A percentile compares a stretch with the other conserved stretches of the same genome.
Conservation (phyloP, 169 alveolate genomes). For the Cyclospora cayetanensis region DNA sequence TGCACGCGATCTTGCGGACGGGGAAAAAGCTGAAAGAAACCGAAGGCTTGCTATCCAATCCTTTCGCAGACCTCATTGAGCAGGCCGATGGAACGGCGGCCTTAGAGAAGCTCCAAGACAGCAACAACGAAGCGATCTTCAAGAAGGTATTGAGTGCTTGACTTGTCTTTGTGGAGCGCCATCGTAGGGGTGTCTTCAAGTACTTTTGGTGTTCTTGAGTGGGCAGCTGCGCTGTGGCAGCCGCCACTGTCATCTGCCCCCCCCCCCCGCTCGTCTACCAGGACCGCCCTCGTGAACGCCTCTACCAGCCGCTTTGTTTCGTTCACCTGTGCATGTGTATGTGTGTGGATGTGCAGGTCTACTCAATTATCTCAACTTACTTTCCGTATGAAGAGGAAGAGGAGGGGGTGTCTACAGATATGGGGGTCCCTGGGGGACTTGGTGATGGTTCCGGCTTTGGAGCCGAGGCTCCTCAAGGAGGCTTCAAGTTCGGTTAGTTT, state of each 20-base stretch:
- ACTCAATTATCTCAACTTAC: constrained; percentile 8
- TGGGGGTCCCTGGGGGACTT: constrained; percentile 26
- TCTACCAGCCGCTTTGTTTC: background rate
- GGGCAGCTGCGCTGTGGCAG: background rate
- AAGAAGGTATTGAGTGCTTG: constrained; percentile 65
- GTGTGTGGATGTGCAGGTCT: background rate
- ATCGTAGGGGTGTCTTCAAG: too few relatives aligned
- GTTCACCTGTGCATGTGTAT: background rate
- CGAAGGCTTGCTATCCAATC: background rate
- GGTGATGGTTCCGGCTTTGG: constrained; percentile 28
- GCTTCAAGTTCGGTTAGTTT: constrained; percentile 38
- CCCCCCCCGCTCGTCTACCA: background rate
- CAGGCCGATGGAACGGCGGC: constrained; percentile 72
- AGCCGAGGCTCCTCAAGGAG: constrained; percentile 55
- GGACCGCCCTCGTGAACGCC: background rate
- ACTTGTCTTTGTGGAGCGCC: too few relatives aligned
- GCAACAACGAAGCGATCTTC: constrained; percentile 71
- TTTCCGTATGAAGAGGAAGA: constrained; percentile 56
- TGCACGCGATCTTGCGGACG: constrained; percentile 89
- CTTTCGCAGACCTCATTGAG: constrained; percentile 44
- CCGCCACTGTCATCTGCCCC: too few relatives aligned
- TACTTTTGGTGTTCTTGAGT: background rate
- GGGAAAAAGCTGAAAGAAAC: constrained; percentile 52
- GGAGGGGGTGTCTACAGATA: background rate
- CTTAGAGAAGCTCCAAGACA: constrained; percentile 72